Base-by-base conservation (phyloP, 2,329 filamentous ascomycete genomes). In the Fusarium keratoplasticum region DNA sequence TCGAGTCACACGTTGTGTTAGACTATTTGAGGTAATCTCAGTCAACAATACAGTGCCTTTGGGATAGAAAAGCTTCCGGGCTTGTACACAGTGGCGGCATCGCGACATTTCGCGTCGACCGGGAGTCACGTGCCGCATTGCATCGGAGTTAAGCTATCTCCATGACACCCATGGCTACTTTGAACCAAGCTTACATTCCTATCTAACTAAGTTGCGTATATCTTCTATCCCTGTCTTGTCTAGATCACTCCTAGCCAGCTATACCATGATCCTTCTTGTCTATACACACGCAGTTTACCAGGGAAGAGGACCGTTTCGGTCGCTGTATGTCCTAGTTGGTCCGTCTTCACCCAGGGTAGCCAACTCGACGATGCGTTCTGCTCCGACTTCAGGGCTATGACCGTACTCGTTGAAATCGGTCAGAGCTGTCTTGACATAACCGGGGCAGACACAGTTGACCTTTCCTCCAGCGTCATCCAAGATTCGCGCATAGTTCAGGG, bases 381-480 rank as follows among this genome's bases (percentile, higher is more conserved):
- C 80, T 0, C 80, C 82, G n/a, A 71, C 52, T 35, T 81, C 80
- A 1, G 79, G 40, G 5, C 71, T 68, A 1, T 66, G 62, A 10
- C 61, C 68, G n/a, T 58, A 64, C 22, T 69, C 67, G 4, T n/a
- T 44, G 33, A 63, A 79, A 2, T 44, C 63, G n/a, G 47, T 78
- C 57, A 84, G 31, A 4, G 75, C 75, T 6, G 82, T 82, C 27
- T 73, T 77, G 2, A 84, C 80, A n/a, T 80, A 71, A 0, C 83
- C 84, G 0, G 84, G 83, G 44, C 83, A 85, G 9, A 79, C 80
- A 5, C 75, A 66, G 60, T 84, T 85, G 47, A 83, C 80, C 63
- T 79, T 80, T 20, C 78, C 82, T 10, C 78, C 79, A 5, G 71
- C 55, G 22, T 77, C 77, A 6, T 78, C 72, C 40, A 85, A 36